Conservation (phyloP, 2,329 filamentous ascomycete species). For the Claviceps purpurea region DNA sequence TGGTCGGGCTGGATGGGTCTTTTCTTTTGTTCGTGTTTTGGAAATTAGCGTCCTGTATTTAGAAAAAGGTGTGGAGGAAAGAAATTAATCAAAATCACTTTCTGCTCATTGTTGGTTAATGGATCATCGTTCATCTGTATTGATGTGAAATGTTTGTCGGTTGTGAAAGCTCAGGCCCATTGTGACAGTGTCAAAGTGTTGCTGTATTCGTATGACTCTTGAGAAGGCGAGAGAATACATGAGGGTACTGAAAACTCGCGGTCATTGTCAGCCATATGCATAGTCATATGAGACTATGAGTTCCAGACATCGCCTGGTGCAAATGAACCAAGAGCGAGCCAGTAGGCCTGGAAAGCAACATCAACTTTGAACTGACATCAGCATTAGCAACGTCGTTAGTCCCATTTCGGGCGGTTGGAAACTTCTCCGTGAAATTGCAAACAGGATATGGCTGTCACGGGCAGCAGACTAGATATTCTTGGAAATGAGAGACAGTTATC, state of each 20-base stretch:
- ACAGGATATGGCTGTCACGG: too few relatives aligned
- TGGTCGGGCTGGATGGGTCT: neutral
- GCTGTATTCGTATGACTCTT: neutral
- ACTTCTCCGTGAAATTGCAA: neutral
- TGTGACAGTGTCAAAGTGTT: neutral
- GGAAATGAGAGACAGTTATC: neutral
- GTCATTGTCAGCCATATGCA: too few relatives aligned
- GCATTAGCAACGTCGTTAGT: neutral
- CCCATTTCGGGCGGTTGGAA: neutral
- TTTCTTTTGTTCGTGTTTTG: neutral
- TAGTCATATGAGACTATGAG: too few relatives aligned
- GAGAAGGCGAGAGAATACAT: neutral
- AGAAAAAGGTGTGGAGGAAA: neutral
- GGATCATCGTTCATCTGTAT: neutral
- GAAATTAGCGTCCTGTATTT: neutral
- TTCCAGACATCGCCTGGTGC: too few relatives aligned
- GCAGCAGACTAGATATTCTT: neutral
- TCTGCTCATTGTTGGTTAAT: neutral
- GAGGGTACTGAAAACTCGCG: too few relatives aligned
- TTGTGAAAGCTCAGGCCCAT: neutral
- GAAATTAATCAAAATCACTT: neutral
- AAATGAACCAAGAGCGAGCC: too few relatives aligned
- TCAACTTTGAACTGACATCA: neutral
- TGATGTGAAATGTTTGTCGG: neutral
- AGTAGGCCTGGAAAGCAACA: neutral